These are phyloP conservation scores for Kregervanrija delftensis DNA, from an alignment of 805 yeast species.

Conservation along the genomic window DNA sequence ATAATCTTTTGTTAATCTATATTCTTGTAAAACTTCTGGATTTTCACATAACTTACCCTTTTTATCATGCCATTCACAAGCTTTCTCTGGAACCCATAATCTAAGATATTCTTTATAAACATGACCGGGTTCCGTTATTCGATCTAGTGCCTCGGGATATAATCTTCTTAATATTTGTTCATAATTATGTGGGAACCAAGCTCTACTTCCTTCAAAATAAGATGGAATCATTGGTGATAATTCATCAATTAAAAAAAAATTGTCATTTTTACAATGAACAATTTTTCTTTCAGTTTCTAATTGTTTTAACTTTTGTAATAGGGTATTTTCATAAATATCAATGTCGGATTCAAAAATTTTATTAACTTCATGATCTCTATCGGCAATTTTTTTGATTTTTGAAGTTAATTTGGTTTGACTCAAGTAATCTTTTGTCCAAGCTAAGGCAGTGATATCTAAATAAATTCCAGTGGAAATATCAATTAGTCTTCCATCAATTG, in stretches of 20 bases:
- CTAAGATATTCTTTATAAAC: slow-evolving; percentile 45
- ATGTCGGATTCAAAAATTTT: slow-evolving; percentile 37
- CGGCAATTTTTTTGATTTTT: slow-evolving; percentile 10
- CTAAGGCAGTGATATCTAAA: slow-evolving; percentile 38
- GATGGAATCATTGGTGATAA: slow-evolving; percentile 48
- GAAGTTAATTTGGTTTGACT: slow-evolving; percentile 3
- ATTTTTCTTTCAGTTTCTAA: slow-evolving; percentile 16
- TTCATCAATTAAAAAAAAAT: slow-evolving; percentile 43
- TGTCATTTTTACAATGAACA: slow-evolving; percentile 41
- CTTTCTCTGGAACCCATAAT: slow-evolving; percentile 41
- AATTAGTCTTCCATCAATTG: slow-evolving; percentile 49
- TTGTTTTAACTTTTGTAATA: slow-evolving; percentile 23
- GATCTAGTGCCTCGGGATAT: slow-evolving; percentile 32
- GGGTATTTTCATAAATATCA: slow-evolving; percentile 21
- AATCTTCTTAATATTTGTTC: slow-evolving; percentile 39
- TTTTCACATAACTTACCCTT: slow-evolving; percentile 21
- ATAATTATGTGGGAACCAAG: slow-evolving; percentile 37
- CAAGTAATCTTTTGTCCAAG: slow-evolving; percentile 11
- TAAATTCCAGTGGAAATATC: slow-evolving; percentile 43
- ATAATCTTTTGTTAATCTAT: slow-evolving; percentile 22
- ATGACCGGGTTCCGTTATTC: slow-evolving; percentile 31
- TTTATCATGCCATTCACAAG: slow-evolving; percentile 20
- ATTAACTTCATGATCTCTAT: slow-evolving; percentile 13
- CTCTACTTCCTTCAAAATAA: slow-evolving; percentile 49
- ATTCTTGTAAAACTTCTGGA: slow-evolving; percentile 26